Evolutionary conservation across 441 rosid species (phyloP).

Genomic region (California macrophylla): DNA sequence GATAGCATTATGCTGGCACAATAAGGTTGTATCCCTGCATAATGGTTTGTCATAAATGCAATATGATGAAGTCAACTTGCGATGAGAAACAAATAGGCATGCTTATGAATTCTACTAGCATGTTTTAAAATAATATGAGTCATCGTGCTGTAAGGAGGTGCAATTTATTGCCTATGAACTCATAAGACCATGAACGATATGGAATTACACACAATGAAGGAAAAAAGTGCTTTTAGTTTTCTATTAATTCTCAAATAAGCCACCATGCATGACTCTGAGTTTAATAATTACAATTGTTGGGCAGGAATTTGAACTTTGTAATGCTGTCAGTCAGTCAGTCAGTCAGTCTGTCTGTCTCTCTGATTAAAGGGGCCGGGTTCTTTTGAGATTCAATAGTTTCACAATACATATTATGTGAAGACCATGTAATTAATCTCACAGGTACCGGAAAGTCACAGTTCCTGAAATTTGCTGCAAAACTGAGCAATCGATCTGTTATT

Average conservation of each 20-base stretch:
- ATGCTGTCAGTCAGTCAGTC: too few relatives aligned
- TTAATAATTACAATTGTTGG: not conserved
- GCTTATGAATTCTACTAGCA: not conserved
- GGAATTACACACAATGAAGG: not conserved
- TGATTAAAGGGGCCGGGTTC: not conserved
- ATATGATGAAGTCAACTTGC: not conserved
- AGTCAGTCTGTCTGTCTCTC: not conserved
- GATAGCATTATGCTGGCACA: not conserved
- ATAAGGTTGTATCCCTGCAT: not conserved
- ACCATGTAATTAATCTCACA: slow-evolving; percentile 23
- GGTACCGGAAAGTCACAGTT: slow-evolving; percentile 98
- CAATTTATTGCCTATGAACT: not conserved
- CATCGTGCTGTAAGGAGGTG: not conserved
- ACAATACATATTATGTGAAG: slow-evolving; percentile 1
- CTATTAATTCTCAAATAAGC: not conserved
- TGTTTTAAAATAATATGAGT: not conserved
- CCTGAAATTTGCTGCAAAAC: slow-evolving; percentile 88
- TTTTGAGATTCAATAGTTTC: not conserved
- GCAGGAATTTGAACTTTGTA: too few relatives aligned
- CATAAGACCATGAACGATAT: not conserved
- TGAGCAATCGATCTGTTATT: slow-evolving; percentile 86
- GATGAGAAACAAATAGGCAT: not conserved
- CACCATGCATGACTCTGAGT: not conserved
- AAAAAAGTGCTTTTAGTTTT: not conserved
- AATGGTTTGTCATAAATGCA: not conserved